These are phyloP conservation scores for Trichoderma guizhouense DNA, from an alignment of 2,329 filamentous ascomycete genomes.

Conservation along the genomic window DNA sequence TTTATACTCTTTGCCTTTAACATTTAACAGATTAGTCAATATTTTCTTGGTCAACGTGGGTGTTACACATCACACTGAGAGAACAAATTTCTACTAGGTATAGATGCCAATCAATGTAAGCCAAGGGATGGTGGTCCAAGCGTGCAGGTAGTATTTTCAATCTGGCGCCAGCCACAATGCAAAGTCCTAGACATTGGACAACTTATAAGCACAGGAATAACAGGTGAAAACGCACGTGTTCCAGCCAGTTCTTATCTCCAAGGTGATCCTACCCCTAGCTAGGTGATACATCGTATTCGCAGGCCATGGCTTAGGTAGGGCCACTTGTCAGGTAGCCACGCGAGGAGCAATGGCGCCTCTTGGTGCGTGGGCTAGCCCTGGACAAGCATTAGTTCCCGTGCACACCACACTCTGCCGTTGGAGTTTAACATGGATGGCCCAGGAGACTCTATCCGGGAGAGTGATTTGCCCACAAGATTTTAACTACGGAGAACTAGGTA, in stretches of 20 bases:
- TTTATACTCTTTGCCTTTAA: background rate
- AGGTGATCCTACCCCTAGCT: background rate
- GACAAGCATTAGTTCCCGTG: constrained; percentile 16
- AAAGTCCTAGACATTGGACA: background rate
- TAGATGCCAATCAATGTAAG: background rate
- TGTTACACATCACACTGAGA: background rate
- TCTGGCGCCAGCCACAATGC: background rate
- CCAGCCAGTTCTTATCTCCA: background rate
- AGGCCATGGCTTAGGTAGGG: background rate
- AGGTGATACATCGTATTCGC: constrained; percentile 5
- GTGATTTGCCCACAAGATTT: background rate
- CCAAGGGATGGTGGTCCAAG: background rate
- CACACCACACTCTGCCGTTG: constrained; percentile 10
- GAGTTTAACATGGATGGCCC: background rate
- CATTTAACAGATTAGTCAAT: background rate
- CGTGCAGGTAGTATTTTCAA: background rate
- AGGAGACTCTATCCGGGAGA: background rate
- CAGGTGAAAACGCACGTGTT: background rate
- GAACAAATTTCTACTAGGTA: background rate
- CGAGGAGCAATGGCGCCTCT: background rate
- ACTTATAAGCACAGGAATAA: background rate
- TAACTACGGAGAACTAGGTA: background rate
- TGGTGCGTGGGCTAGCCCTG: constrained; percentile 5
- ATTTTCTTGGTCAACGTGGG: background rate
- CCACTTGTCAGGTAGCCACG: background rate